These are phyloP conservation scores for Quercus rubra DNA, from an alignment of 306 rosid species.

Conservation along the genomic window DNA sequence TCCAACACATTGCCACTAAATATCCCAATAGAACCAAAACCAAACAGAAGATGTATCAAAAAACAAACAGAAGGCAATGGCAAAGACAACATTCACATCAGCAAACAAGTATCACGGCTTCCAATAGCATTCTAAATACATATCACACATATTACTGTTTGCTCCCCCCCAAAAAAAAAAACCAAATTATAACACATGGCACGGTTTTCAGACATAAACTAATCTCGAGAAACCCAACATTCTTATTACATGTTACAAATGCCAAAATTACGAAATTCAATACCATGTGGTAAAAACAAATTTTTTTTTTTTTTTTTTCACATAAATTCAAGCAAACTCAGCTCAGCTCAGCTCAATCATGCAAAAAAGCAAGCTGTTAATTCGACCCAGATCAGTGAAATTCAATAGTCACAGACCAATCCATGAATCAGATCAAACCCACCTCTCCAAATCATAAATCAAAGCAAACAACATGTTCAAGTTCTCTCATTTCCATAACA, in stretches of 20 bases:
- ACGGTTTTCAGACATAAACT: conserved; percentile 10
- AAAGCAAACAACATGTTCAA: background rate
- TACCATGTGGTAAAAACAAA: conserved; percentile 11
- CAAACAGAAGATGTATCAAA: background rate
- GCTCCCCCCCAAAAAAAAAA: background rate
- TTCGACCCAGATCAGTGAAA: conserved; percentile 15
- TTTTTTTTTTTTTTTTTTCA: background rate
- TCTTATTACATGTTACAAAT: conserved; percentile 22
- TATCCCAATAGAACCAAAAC: too few species aligned
- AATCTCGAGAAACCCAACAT: conserved; percentile 35
- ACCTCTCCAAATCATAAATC: conserved; percentile 10
- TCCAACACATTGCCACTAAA: background rate
- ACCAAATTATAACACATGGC: background rate
- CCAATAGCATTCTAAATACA: background rate
- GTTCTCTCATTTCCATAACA: conserved; percentile 4
- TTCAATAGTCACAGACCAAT: conserved; percentile 22
- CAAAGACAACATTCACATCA: background rate
- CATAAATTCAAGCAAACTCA: conserved; percentile 23
- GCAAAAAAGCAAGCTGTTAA: background rate
- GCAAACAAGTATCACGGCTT: background rate
- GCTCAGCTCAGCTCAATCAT: conserved; percentile 1
- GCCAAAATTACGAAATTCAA: conserved; percentile 35
- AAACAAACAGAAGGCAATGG: background rate
- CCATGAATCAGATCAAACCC: conserved; percentile 44
- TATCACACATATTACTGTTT: background rate